phyloP scores from a whole-genome alignment of 75 land plant genomes.

The Azolla pinnata region DNA sequence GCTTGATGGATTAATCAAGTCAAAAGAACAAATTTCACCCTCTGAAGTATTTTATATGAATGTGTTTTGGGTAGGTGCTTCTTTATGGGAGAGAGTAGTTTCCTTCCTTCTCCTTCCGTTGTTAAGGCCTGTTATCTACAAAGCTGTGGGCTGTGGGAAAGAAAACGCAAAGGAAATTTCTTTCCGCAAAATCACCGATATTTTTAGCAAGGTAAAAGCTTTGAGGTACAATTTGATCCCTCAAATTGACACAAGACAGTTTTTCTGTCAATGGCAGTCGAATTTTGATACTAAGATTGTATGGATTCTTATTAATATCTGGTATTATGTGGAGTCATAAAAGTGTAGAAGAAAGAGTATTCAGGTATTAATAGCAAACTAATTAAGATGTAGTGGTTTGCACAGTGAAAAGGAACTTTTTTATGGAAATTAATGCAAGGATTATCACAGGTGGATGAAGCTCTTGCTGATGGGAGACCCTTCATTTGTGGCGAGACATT shows the following conservation, averaged over 20 bases:
- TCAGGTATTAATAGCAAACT: no score
- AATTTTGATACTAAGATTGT: no score
- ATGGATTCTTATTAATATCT: no score
- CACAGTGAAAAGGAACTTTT: no score
- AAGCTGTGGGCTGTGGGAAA: constrained; percentile 4
- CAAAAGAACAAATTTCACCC: background rate
- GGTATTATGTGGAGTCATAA: no score
- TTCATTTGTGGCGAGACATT: constrained; percentile 35
- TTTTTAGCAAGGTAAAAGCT: constrained; percentile 27
- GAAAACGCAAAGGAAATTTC: constrained; percentile 23
- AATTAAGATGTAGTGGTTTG: no score
- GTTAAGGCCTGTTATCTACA: constrained; percentile 7
- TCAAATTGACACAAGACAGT: no score
- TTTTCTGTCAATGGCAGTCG: no score
- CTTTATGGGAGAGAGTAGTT: constrained; percentile 6
- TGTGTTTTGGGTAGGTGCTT: constrained; percentile 4
- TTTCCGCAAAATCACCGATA: constrained; percentile 7
- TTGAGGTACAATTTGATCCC: no score
- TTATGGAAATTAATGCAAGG: no score
- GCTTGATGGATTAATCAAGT: no score
- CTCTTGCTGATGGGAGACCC: constrained; percentile 33
- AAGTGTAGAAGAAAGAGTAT: no score
- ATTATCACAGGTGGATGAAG: constrained; percentile 25
- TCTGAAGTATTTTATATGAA: background rate
- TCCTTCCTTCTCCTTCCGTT: constrained; percentile 20